These are phyloP conservation scores for Microglena sp. DNA, from an alignment of 139 green algal species.

Conservation along the genomic window DNA sequence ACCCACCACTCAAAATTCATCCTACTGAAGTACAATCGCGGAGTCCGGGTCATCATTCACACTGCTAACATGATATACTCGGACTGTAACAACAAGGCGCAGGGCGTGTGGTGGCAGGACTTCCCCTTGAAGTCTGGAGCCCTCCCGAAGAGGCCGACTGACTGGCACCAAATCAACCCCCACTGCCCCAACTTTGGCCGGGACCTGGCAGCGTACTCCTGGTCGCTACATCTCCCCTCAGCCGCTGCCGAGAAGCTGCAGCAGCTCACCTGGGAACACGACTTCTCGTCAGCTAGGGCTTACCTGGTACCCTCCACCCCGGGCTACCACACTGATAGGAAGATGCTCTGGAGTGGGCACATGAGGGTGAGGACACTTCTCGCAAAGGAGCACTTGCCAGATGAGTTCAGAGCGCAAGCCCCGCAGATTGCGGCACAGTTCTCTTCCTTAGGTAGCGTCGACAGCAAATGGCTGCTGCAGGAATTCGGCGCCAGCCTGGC, in stretches of 20 bases:
- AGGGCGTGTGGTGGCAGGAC: constrained; percentile 6
- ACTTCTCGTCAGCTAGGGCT: constrained; percentile 3
- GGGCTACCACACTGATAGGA: background rate
- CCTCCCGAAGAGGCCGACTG: background rate
- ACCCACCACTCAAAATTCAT: constrained; percentile 9
- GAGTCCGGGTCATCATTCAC: constrained; percentile 3
- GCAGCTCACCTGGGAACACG: background rate
- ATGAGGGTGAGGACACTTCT: constrained; percentile 2
- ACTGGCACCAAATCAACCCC: background rate
- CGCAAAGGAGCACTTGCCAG: background rate
- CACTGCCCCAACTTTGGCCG: background rate
- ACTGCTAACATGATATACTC: constrained; percentile 4
- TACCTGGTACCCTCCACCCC: background rate
- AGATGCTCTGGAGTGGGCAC: background rate
- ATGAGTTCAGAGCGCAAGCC: background rate
- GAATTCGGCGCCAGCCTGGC: constrained; percentile 1
- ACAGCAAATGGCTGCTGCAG: constrained; percentile 3
- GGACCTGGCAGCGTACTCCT: background rate
- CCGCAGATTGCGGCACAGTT: constrained; percentile 1
- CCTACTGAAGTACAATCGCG: background rate
- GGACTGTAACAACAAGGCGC: constrained; percentile 4
- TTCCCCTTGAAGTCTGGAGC: background rate
- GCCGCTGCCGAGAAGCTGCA: background rate
- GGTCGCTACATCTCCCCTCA: background rate
- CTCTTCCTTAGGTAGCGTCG: constrained; percentile 1